These are phyloP conservation scores for Pseudotulostoma volvatum DNA, from an alignment of 495 filamentous ascomycete genomes.

Conservation along the genomic window DNA sequence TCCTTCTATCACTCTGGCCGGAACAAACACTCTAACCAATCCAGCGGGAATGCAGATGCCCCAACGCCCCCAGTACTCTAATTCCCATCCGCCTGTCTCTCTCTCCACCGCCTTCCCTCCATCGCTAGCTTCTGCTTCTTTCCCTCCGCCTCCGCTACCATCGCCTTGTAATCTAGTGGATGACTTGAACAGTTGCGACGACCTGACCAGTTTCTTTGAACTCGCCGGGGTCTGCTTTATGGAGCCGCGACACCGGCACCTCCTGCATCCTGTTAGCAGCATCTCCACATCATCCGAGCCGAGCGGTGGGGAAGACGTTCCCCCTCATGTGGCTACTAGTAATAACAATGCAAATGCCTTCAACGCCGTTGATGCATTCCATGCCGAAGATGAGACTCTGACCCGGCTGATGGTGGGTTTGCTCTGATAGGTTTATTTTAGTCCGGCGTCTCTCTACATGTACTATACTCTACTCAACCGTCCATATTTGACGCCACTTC, in stretches of 20 bases:
- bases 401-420: slow-evolving; percentile 27
- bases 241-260: slow-evolving; percentile 16
- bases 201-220: slow-evolving; percentile 30
- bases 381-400: slow-evolving; percentile 26
- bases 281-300: too few species aligned
- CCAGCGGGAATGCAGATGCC: too few species aligned
- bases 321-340: too few species aligned
- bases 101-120: too few species aligned
- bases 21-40: too few species aligned
- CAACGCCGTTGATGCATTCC: slow-evolving; percentile 15
- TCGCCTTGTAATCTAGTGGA: too few species aligned
- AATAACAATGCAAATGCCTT: background rate
- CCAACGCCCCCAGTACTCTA: too few species aligned
- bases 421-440: slow-evolving; percentile 10
- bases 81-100: too few species aligned
- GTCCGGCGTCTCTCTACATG: slow-evolving; percentile 1
- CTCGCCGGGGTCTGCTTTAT: slow-evolving; percentile 20
- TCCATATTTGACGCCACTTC: slow-evolving; percentile 3
- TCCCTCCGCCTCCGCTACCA: too few species aligned
- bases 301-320: too few species aligned
- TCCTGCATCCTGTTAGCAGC: too few species aligned
- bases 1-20: slow-evolving; percentile 16
- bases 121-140: too few species aligned
- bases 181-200: slow-evolving; percentile 14
- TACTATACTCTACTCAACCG: slow-evolving; percentile 8